Evolutionary conservation across 129 eudicot species (phyloP), one percentile per base, ranked within the genome.

Genomic region (Erigeron canadensis): DNA sequence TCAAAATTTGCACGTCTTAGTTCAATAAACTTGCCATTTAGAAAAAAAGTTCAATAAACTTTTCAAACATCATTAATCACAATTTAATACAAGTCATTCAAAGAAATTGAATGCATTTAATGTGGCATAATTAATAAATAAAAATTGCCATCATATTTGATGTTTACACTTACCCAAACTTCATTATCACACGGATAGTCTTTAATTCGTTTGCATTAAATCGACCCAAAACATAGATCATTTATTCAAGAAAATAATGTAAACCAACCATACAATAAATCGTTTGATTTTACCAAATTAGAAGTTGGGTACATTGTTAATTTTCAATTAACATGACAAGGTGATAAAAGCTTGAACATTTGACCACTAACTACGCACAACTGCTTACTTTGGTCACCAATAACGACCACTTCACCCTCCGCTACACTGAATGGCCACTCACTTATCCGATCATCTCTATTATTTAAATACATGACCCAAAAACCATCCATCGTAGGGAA

Each of bases 111-210:
- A 43, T 54, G 77, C 77, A 77, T 53, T 77, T 16, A 70, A 70
- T 71, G 66, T 63, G 75, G 34, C 68, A 64, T 71, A 71, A 48
- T 54, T 63, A 78, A 70, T 51, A 16, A 78, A 70, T 51, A 16
- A 16, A 63, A 18, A 62, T 43, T 77, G 65, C 81, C 72, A 77
- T 77, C 66, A 71, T 60, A 47, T 48, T 60, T 72, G 77, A 72
- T 63, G 77, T 38, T 60, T 47, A 73, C 77, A 62, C 70, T 37
- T 48, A 12, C 70, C 77, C 51, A 37, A 77, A 54, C 77, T 71
- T 78, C 71, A 54, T 53, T 71, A 65, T 78, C 82, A 71, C 67
- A 78, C 77, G 67, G 72, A 71, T 78, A 78, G 77, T 67, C 67
- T 71, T 78, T 42, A 78, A 71, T 71, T 78, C 62, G 23, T 23